Evolutionary conservation across 1,284 basidiomycete genomes (phyloP).

Genomic region (Naganishia cerealis): DNA sequence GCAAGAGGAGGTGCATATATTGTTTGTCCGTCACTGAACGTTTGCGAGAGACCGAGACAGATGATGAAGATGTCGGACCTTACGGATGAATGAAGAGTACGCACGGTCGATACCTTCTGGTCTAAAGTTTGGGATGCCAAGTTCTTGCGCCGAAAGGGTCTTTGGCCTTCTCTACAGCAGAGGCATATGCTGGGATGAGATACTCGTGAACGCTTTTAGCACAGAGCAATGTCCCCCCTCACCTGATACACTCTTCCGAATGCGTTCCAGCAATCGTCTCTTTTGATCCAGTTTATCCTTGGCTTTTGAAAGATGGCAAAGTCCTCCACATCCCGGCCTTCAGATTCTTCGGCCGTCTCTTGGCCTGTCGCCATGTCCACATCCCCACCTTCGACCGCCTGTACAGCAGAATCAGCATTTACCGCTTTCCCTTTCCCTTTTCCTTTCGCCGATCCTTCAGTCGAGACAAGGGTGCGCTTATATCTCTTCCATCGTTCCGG

Average conservation of each 20-base stretch:
- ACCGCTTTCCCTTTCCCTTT: constrained; percentile 14
- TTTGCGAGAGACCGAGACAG: not conserved
- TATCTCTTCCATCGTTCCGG: constrained; percentile 26
- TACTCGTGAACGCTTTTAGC: not conserved
- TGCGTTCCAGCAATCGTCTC: constrained; percentile 29
- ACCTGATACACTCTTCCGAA: constrained; percentile 32
- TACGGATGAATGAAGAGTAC: not conserved
- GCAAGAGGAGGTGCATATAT: constrained; percentile 32
- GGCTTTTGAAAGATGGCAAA: constrained; percentile 29
- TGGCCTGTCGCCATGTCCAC: not conserved
- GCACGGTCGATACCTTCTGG: constrained; percentile 18
- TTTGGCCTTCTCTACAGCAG: constrained; percentile 21
- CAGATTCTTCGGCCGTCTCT: not conserved
- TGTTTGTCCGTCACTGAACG: constrained; percentile 26
- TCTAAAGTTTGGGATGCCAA: constrained; percentile 28
- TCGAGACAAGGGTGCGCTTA: not conserved
- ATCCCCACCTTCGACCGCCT: not conserved
- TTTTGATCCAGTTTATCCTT: constrained; percentile 33
- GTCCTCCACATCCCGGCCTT: not conserved
- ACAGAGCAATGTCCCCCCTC: not conserved
- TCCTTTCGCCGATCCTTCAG: not conserved
- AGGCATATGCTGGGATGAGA: not conserved
- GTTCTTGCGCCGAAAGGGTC: constrained; percentile 13
- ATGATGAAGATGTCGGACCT: not conserved
- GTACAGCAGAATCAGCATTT: not conserved